These are phyloP conservation scores for Nematocida displodere DNA, from an alignment of 371 early-diverging fungal genomes.

Conservation along the genomic window DNA sequence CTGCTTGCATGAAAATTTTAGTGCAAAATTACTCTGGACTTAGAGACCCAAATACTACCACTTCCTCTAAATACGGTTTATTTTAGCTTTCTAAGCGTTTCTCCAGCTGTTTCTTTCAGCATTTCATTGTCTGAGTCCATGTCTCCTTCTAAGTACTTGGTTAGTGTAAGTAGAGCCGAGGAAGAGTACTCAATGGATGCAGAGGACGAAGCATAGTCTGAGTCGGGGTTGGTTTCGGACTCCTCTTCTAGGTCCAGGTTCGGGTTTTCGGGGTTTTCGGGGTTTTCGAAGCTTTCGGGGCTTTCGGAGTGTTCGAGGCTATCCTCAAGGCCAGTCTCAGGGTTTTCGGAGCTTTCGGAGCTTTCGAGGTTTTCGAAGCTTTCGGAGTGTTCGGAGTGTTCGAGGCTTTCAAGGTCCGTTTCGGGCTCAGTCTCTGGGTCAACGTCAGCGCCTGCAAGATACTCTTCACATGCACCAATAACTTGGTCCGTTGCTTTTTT, in stretches of 20 bases:
- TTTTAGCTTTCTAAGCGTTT: conserved; percentile 25
- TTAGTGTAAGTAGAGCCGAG: neutral
- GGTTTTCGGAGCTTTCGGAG: conserved; percentile 37
- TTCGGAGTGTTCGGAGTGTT: too few relatives aligned
- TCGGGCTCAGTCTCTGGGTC: neutral
- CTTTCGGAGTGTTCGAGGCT: neutral
- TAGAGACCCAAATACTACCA: too few relatives aligned
- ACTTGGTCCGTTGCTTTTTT: conserved; percentile 47
- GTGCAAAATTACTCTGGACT: too few relatives aligned
- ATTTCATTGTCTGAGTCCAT: conserved; percentile 4
- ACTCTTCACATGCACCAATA: conserved; percentile 21
- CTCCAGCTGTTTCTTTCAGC: conserved; percentile 13
- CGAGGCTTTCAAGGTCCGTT: neutral
- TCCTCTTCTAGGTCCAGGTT: too few relatives aligned
- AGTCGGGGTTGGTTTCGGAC: too few relatives aligned
- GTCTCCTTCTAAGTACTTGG: conserved; percentile 18
- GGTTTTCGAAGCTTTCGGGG: neutral
- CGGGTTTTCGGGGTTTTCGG: neutral
- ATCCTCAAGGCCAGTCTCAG: neutral
- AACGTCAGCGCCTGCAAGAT: conserved; percentile 7
- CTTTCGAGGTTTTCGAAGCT: too few relatives aligned
- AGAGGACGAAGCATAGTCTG: too few relatives aligned
- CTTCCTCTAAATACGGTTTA: too few relatives aligned
- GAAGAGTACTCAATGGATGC: neutral
- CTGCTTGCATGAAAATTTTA: conserved; percentile 39